Conservation (phyloP, 768 basidiomycete genomes). For the Boletus subparvulus region DNA sequence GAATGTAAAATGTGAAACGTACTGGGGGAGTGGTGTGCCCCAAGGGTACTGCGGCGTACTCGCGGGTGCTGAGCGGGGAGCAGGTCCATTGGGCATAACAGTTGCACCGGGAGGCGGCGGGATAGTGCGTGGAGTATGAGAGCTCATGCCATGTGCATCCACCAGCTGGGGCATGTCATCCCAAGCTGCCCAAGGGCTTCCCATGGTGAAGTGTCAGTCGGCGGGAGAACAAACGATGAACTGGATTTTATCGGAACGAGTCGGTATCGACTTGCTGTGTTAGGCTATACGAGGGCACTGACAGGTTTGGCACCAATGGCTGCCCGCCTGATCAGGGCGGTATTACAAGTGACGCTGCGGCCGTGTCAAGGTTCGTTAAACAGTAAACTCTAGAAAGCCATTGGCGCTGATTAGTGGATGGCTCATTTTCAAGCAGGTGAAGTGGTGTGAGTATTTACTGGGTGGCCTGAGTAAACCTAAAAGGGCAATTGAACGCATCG, state of each 20-base stretch:
- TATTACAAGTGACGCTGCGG: neutral
- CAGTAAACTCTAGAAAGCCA: neutral
- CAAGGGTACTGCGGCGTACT: conserved; percentile 10
- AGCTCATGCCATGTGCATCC: conserved; percentile 10
- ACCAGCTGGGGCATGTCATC: conserved; percentile 30
- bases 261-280: conserved; percentile 22
- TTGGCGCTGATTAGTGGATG: neutral
- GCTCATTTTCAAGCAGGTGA: conserved; percentile 1
- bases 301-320: neutral
- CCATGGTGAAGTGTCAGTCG: conserved; percentile 14
- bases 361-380: neutral
- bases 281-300: conserved; percentile 7
- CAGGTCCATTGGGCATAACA: conserved; percentile 9
- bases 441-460: neutral
- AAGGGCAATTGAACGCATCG: conserved; percentile 5
- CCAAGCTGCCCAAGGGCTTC: conserved; percentile 12
- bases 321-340: neutral
- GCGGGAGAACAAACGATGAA: neutral
- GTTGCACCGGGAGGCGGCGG: conserved; percentile 27
- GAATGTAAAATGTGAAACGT: neutral
- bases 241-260: conserved; percentile 16
- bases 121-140: conserved; percentile 12
- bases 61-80: conserved; percentile 9
- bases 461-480: conserved; percentile 4
- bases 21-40: conserved; percentile 19